Percentiles rank a stretch among this genome's conserved stretches.
Conservation (phyloP, 345 rosid genomes). For the Atalantia buxifolia region DNA sequence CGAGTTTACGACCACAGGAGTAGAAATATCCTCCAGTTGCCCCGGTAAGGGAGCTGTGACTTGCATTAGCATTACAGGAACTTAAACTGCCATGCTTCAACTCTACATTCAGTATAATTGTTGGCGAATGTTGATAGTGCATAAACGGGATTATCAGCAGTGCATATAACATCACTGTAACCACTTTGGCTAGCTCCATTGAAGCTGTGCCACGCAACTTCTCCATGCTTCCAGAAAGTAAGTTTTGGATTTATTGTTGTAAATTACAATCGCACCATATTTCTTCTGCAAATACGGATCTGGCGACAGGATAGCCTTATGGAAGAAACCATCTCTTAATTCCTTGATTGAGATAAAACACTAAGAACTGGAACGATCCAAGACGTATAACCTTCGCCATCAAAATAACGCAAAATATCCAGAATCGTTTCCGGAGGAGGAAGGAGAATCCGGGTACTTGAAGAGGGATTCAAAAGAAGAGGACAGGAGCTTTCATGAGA, state of each 20-base stretch:
- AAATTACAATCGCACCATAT: background rate
- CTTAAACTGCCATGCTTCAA: background rate
- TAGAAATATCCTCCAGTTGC: too few species aligned
- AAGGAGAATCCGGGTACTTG: background rate
- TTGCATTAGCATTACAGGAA: background rate
- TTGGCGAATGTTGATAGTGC: background rate
- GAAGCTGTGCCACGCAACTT: background rate
- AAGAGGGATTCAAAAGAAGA: background rate
- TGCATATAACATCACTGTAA: background rate
- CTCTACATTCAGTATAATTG: background rate
- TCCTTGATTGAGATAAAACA: background rate
- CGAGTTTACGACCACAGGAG: background rate
- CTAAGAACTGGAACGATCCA: too few species aligned
- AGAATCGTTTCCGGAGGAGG: background rate
- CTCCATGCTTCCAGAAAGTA: background rate
- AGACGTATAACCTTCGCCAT: too few species aligned
- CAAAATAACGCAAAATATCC: background rate
- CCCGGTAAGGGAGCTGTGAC: background rate
- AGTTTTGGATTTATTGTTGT: background rate
- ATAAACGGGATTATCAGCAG: background rate
- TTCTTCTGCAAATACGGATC: background rate
- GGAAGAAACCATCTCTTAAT: too few species aligned
- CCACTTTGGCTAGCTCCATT: background rate
- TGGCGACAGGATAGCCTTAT: background rate
- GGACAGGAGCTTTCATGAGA: background rate